Conservation (phyloP, 1,284 basidiomycete genomes). For the Gymnopus androsaceus region DNA sequence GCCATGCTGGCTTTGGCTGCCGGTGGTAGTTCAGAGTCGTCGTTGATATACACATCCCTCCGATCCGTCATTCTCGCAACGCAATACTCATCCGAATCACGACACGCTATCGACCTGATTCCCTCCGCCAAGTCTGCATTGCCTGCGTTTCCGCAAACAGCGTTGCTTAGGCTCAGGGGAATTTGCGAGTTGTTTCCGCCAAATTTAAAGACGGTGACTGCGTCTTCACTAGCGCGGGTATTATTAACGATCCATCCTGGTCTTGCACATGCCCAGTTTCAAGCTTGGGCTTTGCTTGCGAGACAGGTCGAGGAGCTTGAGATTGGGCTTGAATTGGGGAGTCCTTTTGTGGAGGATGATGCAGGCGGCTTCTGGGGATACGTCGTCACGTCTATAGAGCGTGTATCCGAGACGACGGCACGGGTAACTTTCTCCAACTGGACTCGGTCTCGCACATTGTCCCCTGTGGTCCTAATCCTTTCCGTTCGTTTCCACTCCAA, state of each 20-base stretch:
- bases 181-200: constrained; percentile 53
- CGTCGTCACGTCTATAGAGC: constrained; percentile 39
- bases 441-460: constrained; percentile 35
- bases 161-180: constrained; percentile 49
- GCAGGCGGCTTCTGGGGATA: constrained; percentile 57
- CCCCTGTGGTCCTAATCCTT: constrained; percentile 46
- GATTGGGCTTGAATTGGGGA: constrained; percentile 50
- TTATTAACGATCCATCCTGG: constrained; percentile 58
- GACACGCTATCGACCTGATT: constrained; percentile 50
- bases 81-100: constrained; percentile 60
- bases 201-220: constrained; percentile 34
- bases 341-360: constrained; percentile 46
- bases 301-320: constrained; percentile 54
- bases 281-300: constrained; percentile 62
- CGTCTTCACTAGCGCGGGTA: constrained; percentile 52
- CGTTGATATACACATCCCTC: constrained; percentile 40
- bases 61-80: constrained; percentile 59
- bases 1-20: constrained; percentile 48
- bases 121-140: constrained; percentile 45
- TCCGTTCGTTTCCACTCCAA: constrained; percentile 42
- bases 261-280: constrained; percentile 53
- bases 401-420: constrained; percentile 41
- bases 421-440: constrained; percentile 41
- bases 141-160: constrained; percentile 65
- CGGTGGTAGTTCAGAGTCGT: neutral